A percentile compares a stretch with the other conserved stretches of the same genome.
These are phyloP conservation scores for Noccaea bulbosa DNA, from an alignment of 345 rosid species.

Conservation along the genomic window DNA sequence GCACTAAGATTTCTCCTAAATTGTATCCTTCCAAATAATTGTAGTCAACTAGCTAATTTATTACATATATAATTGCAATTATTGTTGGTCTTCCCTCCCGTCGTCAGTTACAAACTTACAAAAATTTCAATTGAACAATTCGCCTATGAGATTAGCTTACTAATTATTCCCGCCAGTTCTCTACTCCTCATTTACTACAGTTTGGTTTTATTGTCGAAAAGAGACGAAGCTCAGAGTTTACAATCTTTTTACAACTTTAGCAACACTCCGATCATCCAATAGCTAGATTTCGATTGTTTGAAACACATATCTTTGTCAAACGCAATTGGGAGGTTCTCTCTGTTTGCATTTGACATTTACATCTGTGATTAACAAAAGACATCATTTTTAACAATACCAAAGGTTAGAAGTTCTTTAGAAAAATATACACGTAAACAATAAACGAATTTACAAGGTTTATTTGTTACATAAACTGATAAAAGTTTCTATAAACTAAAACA, in stretches of 20 bases:
- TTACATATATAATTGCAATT: constrained; percentile 7
- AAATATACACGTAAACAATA: no score
- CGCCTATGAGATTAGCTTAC: not conserved
- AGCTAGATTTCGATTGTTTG: not conserved
- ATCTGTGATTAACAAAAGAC: not conserved
- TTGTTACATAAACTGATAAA: no score
- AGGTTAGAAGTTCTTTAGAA: no score
- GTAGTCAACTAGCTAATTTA: constrained; percentile 32
- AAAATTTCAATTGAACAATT: not conserved
- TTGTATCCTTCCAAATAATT: constrained; percentile 31
- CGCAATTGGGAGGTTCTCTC: not conserved
- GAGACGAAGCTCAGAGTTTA: not conserved
- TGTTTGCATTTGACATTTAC: not conserved
- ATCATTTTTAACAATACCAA: no score
- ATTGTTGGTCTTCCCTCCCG: constrained; percentile 25
- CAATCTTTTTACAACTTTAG: not conserved
- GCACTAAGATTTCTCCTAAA: constrained; percentile 31
- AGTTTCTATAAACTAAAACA: not conserved
- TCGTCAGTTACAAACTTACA: constrained; percentile 25
- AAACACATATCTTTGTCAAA: not conserved
- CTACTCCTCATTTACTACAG: not conserved
- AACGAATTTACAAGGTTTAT: no score
- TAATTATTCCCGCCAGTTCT: constrained; percentile 22
- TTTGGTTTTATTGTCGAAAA: not conserved
- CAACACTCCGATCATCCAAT: not conserved